A percentile compares a stretch with the other conserved stretches of the same genome.
phyloP scores from a whole-genome alignment of 148 eudicot species.

The Nepenthes mirabilis region DNA sequence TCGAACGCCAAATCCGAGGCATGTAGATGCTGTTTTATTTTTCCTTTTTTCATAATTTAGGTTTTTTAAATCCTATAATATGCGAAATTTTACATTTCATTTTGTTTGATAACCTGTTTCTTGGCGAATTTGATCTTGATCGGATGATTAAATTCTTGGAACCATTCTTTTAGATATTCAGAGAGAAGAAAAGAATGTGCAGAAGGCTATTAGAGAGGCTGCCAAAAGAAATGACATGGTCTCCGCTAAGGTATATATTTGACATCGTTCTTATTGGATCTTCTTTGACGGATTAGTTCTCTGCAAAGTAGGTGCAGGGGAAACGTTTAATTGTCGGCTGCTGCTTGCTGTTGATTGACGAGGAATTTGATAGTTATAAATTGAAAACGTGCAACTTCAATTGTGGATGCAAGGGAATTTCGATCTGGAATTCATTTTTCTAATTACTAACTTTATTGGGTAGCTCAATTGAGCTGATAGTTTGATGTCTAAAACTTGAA shows the following conservation, averaged over 20 bases:
- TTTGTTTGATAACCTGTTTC: neutral
- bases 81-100: neutral
- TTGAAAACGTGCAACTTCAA: no score
- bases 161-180: conserved; percentile 55
- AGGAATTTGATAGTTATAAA: no score
- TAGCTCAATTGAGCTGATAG: no score
- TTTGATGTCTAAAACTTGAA: no score
- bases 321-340: no score
- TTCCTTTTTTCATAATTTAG: neutral
- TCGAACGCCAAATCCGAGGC: conserved; percentile 93
- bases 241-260: conserved; percentile 67
- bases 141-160: neutral
- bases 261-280: neutral
- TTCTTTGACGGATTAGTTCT: neutral
- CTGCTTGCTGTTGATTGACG: no score
- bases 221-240: conserved; percentile 96
- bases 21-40: neutral
- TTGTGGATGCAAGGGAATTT: no score
- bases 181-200: conserved; percentile 89
- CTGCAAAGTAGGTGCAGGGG: no score
- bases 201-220: conserved; percentile 92
- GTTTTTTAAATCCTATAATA: no score
- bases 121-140: conserved; percentile 1
- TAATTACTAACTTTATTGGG: no score
- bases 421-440: no score